A percentile compares a stretch with the other conserved stretches of the same genome.
phyloP scores from a whole-genome alignment of 2,329 filamentous ascomycete species.

The Boeremia exigua region DNA sequence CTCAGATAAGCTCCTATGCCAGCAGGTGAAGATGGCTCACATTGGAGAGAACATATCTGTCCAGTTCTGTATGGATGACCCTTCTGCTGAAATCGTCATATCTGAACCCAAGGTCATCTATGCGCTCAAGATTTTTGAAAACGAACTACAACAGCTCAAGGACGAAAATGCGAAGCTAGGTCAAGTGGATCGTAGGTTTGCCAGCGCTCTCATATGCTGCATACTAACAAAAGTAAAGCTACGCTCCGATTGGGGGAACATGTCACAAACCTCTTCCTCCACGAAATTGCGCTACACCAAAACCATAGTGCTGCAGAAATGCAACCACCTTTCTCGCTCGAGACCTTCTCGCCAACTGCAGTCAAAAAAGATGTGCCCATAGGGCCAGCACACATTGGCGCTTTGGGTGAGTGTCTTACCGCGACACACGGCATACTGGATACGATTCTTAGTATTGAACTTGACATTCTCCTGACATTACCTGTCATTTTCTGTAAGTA shows the following conservation, averaged over 20 bases:
- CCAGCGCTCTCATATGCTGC: slow-evolving; percentile 4
- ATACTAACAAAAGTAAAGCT: slow-evolving; percentile 26
- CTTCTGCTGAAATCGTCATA: slow-evolving; percentile 58
- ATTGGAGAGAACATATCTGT: slow-evolving; percentile 64
- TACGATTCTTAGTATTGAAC: slow-evolving; percentile 57
- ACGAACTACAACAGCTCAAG: slow-evolving; percentile 51
- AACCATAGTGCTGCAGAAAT: slow-evolving; percentile 53
- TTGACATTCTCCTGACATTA: slow-evolving; percentile 50
- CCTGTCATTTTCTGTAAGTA: slow-evolving; percentile 54
- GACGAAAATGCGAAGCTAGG: slow-evolving; percentile 49
- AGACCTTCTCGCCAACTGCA: slow-evolving; percentile 46
- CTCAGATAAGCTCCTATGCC: slow-evolving; percentile 62
- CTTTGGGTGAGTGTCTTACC: slow-evolving; percentile 54
- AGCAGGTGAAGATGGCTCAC: slow-evolving; percentile 64
- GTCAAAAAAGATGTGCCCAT: slow-evolving; percentile 50
- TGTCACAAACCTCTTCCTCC: slow-evolving; percentile 57
- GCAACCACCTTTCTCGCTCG: slow-evolving; percentile 52
- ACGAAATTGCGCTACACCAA: slow-evolving; percentile 58
- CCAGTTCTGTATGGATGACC: slow-evolving; percentile 64
- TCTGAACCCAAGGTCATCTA: slow-evolving; percentile 63
- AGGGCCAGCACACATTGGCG: slow-evolving; percentile 55
- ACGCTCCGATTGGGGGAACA: slow-evolving; percentile 54
- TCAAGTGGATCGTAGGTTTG: slow-evolving; percentile 42
- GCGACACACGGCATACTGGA: slow-evolving; percentile 57
- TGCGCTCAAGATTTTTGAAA: slow-evolving; percentile 61